A percentile compares a stretch with the other conserved stretches of the same genome.
Conservation (phyloP, 495 filamentous ascomycete genomes). For the Pseudevernia furfuracea region DNA sequence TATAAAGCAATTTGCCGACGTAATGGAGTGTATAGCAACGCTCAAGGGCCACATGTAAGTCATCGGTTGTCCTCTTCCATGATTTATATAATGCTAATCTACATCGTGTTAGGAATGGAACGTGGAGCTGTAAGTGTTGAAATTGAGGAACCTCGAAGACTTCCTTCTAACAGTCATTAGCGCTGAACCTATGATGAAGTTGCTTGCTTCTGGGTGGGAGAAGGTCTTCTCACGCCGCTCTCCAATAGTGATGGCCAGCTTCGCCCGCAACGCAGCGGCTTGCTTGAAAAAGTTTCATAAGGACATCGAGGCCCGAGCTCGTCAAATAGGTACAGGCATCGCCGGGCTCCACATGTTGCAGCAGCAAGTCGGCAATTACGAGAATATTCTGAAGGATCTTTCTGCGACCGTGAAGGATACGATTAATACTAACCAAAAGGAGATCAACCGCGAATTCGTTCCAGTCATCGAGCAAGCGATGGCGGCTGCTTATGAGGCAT, state of each 20-base stretch:
- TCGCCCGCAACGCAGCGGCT: constrained; percentile 23
- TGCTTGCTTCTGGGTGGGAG: constrained; percentile 51
- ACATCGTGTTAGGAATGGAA: constrained; percentile 40
- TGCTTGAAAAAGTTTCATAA: constrained; percentile 37
- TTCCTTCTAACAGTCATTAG: constrained; percentile 18
- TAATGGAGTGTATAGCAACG: constrained; percentile 36
- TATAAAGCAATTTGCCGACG: constrained; percentile 57
- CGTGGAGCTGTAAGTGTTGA: constrained; percentile 28
- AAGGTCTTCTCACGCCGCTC: constrained; percentile 43
- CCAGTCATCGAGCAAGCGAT: constrained; percentile 45
- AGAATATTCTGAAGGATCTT: constrained; percentile 33
- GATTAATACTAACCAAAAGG: constrained; percentile 43
- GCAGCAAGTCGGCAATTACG: constrained; percentile 41
- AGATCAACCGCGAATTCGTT: constrained; percentile 49
- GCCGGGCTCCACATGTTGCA: constrained; percentile 36
- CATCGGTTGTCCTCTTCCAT: background rate
- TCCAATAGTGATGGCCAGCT: constrained; percentile 33
- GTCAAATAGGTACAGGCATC: constrained; percentile 30
- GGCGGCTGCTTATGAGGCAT: constrained; percentile 41
- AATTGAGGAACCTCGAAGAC: background rate
- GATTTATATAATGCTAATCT: background rate
- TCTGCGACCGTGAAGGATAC: constrained; percentile 26
- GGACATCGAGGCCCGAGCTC: constrained; percentile 34
- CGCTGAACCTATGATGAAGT: constrained; percentile 45
- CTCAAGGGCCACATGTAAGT: constrained; percentile 23